These are phyloP conservation scores for Magnaporthiopsis poae DNA, from an alignment of 2,329 filamentous ascomycete species.

Conservation along the genomic window DNA sequence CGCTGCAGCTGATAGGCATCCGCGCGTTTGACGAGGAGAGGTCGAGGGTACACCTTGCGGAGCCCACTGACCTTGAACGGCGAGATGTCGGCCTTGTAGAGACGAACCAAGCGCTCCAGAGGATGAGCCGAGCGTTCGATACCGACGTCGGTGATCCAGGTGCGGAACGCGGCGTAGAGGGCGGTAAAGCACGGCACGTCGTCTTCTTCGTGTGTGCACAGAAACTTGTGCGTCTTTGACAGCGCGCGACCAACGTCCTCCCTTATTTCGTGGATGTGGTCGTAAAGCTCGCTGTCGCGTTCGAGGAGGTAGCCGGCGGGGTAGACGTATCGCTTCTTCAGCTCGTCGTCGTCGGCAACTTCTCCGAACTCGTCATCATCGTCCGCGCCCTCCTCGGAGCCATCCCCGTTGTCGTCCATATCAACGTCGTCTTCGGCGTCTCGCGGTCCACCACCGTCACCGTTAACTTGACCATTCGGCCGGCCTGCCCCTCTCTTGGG, in stretches of 20 bases:
- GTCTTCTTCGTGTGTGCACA: slow-evolving; percentile 78
- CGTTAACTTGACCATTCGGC: slow-evolving; percentile 33
- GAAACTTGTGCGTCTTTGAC: slow-evolving; percentile 74
- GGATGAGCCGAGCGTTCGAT: slow-evolving; percentile 92
- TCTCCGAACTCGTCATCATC: slow-evolving; percentile 48
- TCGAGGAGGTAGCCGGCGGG: slow-evolving; percentile 75
- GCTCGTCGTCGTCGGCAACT: slow-evolving; percentile 67
- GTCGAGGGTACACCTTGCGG: slow-evolving; percentile 83
- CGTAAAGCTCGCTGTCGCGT: slow-evolving; percentile 53
- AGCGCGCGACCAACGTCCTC: slow-evolving; percentile 71
- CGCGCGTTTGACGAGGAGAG: slow-evolving; percentile 81
- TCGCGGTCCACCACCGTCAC: slow-evolving; percentile 8
- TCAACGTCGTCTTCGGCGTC: slow-evolving; percentile 37
- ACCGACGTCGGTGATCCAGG: slow-evolving; percentile 95
- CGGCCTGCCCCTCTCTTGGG: slow-evolving; percentile 49
- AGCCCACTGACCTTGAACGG: slow-evolving; percentile 92
- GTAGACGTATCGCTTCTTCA: slow-evolving; percentile 80
- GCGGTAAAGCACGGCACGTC: slow-evolving; percentile 93
- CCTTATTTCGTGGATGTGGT: slow-evolving; percentile 68
- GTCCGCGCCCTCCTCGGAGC: slow-evolving; percentile 55
- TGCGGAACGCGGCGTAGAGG: slow-evolving; percentile 81
- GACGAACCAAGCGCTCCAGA: slow-evolving; percentile 71
- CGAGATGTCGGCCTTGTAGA: slow-evolving; percentile 77
- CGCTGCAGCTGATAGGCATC: slow-evolving; percentile 91
- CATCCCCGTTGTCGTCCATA: slow-evolving; percentile 41